Evolutionary conservation across 1,284 basidiomycete species (phyloP).

Genomic region (Ustilago bromivora): DNA sequence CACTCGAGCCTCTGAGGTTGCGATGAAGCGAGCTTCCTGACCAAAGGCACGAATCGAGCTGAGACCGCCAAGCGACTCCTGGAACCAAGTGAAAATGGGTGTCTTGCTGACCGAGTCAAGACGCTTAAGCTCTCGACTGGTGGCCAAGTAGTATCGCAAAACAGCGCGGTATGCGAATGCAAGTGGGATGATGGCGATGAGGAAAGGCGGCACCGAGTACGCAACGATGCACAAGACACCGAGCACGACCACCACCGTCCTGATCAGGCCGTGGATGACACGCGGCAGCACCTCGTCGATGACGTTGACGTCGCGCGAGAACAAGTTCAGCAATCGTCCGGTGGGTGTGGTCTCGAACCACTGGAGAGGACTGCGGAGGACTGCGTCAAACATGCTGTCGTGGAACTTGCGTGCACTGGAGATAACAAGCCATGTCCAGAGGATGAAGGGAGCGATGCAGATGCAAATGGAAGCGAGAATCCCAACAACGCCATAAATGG

Average conservation of each 20-base stretch:
- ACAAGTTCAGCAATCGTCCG: slow-evolving; percentile 82
- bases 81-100: slow-evolving; percentile 82
- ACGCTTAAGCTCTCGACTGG: slow-evolving; percentile 90
- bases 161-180: slow-evolving; percentile 62
- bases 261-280: slow-evolving; percentile 62
- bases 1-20: slow-evolving; percentile 81
- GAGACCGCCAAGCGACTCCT: slow-evolving; percentile 85
- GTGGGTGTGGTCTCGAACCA: slow-evolving; percentile 68
- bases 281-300: slow-evolving; percentile 75
- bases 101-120: slow-evolving; percentile 89
- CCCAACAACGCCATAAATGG: slow-evolving; percentile 64
- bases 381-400: slow-evolving; percentile 62
- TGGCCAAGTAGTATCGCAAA: slow-evolving; percentile 82
- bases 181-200: slow-evolving; percentile 73
- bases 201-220: slow-evolving; percentile 79
- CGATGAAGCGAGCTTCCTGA: slow-evolving; percentile 76
- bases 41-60: slow-evolving; percentile 80
- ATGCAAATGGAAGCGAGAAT: slow-evolving; percentile 57
- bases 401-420: slow-evolving; percentile 62
- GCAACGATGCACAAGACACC: slow-evolving; percentile 80
- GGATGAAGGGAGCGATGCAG: slow-evolving; percentile 65
- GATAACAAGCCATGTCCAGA: slow-evolving; percentile 65
- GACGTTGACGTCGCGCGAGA: slow-evolving; percentile 91
- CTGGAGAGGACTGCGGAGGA: slow-evolving; percentile 65
- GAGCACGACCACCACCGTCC: slow-evolving; percentile 71